phyloP scores from a whole-genome alignment of 208 protist species.

The Leishmania turanica region DNA sequence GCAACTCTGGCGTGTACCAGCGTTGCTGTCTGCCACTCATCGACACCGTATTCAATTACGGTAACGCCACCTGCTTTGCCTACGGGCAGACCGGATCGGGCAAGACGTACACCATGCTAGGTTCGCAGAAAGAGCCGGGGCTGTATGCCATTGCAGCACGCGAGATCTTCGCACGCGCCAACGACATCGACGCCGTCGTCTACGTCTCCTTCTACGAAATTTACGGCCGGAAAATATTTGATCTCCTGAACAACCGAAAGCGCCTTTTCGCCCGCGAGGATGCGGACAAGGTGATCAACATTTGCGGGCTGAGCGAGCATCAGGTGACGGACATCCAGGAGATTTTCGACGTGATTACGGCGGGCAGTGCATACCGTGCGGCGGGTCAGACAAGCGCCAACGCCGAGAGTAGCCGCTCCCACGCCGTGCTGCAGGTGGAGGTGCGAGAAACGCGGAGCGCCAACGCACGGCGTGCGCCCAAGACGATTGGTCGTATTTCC shows the following conservation, averaged over 20 bases:
- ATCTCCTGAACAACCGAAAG: constrained; percentile 95
- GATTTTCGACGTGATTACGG: constrained; percentile 93
- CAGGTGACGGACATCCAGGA: constrained; percentile 77
- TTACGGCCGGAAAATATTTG: constrained; percentile 97
- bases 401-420: constrained; percentile 91
- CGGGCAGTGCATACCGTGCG: constrained; percentile 85
- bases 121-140: constrained; percentile 82
- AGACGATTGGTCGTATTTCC: constrained; percentile 94
- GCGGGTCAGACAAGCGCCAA: constrained; percentile 94
- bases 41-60: constrained; percentile 95
- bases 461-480: constrained; percentile 38
- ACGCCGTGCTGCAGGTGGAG: constrained; percentile 92
- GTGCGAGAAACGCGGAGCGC: constrained; percentile 46
- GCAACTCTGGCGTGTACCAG: constrained; percentile 94
- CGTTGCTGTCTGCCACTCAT: constrained; percentile 94
- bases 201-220: constrained; percentile 97
- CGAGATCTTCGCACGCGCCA: constrained; percentile 93
- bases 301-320: constrained; percentile 94
- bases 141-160: constrained; percentile 95
- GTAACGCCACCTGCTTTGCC: constrained; percentile 97
- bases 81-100: constrained; percentile 98
- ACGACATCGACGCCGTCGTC: constrained; percentile 56
- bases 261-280: constrained; percentile 95
- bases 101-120: constrained; percentile 95
- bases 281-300: constrained; percentile 94